Evolutionary conservation across 129 eudicot species (phyloP).

Genomic region (Flaveria sonorensis): DNA sequence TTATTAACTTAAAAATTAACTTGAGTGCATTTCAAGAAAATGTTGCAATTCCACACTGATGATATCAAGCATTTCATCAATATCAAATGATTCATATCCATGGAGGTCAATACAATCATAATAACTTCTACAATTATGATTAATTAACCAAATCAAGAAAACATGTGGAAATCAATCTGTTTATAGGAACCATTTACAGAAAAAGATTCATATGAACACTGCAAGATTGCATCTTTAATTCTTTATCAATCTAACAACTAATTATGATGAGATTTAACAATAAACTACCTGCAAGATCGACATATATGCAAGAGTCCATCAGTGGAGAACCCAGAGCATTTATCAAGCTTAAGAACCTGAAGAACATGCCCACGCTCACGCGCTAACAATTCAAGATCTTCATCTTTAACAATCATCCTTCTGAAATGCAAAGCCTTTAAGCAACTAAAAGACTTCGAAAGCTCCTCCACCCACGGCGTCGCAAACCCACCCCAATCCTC

Average conservation of each 20-base stretch:
- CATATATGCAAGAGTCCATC: constrained; percentile 61
- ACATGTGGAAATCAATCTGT: too few relatives aligned
- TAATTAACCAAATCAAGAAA: too few relatives aligned
- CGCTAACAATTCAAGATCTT: constrained; percentile 63
- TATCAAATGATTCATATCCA: neutral
- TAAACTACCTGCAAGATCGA: constrained; percentile 58
- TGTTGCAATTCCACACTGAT: too few relatives aligned
- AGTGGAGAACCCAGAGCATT: constrained; percentile 75
- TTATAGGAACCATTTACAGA: too few relatives aligned
- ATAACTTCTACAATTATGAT: neutral
- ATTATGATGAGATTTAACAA: neutral
- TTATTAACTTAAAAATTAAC: neutral
- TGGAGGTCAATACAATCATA: neutral
- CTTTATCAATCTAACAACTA: neutral
- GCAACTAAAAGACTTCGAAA: constrained; percentile 43
- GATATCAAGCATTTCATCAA: neutral
- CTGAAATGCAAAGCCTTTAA: constrained; percentile 65
- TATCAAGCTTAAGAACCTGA: constrained; percentile 67
- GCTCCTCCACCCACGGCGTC: constrained; percentile 72
- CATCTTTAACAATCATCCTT: constrained; percentile 76
- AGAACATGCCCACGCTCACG: constrained; percentile 51
- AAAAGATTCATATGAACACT: neutral
- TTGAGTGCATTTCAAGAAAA: too few relatives aligned
- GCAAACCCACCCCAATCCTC: constrained; percentile 91
- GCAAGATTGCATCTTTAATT: constrained; percentile 2